phyloP scores from a whole-genome alignment of 2,329 filamentous ascomycete genomes.

The Basipetospora chlamydospora region DNA sequence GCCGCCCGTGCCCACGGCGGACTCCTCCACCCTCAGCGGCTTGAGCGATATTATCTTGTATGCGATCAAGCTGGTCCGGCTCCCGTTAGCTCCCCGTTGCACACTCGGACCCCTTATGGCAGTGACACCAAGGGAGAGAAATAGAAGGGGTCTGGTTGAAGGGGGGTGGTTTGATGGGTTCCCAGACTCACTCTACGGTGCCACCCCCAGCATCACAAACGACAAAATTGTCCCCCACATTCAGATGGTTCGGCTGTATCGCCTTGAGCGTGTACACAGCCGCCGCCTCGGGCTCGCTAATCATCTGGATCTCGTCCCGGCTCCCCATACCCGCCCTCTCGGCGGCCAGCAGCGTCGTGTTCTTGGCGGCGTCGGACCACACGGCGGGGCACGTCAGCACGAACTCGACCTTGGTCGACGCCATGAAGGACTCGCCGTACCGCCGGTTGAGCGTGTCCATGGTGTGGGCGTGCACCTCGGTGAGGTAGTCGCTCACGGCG shows the following conservation, averaged over 20 bases:
- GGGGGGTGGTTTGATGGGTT: background rate
- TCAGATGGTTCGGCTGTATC: conserved; percentile 61
- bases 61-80: conserved; percentile 45
- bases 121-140: background rate
- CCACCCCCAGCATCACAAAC: conserved; percentile 50
- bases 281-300: conserved; percentile 67
- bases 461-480: conserved; percentile 61
- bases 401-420: conserved; percentile 60
- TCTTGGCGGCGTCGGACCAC: conserved; percentile 77
- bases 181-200: conserved; percentile 45
- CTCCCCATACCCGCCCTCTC: conserved; percentile 66
- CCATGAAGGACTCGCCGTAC: conserved; percentile 69
- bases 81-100: conserved; percentile 7
- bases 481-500: conserved; percentile 66
- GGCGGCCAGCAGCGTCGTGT: conserved; percentile 63
- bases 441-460: conserved; percentile 62
- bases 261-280: conserved; percentile 69
- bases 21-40: conserved; percentile 62
- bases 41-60: conserved; percentile 65
- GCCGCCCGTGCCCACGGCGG: conserved; percentile 63
- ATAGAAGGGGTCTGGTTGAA: background rate
- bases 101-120: too few relatives aligned
- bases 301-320: conserved; percentile 58
- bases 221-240: conserved; percentile 51
- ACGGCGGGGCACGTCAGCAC: conserved; percentile 72